phyloP scores from a whole-genome alignment of 2,329 filamentous ascomycete genomes.

The Penicillium sp. region DNA sequence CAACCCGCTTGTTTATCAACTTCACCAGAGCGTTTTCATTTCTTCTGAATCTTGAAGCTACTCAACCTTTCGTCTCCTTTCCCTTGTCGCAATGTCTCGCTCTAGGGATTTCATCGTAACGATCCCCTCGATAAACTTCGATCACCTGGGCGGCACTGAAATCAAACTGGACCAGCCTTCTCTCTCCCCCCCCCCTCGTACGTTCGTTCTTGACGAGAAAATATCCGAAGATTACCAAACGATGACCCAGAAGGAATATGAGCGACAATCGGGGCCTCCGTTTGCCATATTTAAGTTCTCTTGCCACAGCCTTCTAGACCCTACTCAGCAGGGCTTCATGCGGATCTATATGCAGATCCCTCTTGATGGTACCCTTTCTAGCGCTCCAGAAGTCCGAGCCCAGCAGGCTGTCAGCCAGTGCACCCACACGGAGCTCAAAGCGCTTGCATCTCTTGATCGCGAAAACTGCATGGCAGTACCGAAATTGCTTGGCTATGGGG shows the following conservation, averaged over 20 bases:
- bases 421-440: neutral
- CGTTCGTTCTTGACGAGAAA: neutral
- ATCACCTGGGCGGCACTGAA: neutral
- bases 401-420: neutral
- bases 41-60: neutral
- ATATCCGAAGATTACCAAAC: neutral
- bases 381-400: neutral
- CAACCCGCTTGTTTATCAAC: neutral
- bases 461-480: neutral
- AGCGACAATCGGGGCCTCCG: neutral
- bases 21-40: neutral
- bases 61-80: neutral
- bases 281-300: neutral
- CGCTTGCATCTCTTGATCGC: neutral
- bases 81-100: neutral
- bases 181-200: neutral
- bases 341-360: conserved; percentile 1
- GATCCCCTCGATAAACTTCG: neutral
- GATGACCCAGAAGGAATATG: neutral
- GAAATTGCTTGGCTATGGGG: neutral
- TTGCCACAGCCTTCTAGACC: neutral
- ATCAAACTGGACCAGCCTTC: neutral
- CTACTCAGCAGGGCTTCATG: neutral
- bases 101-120: too few relatives aligned
- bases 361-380: neutral